Base-by-base conservation (phyloP, 106 monocot genomes). In the Vanilla planifolia region DNA sequence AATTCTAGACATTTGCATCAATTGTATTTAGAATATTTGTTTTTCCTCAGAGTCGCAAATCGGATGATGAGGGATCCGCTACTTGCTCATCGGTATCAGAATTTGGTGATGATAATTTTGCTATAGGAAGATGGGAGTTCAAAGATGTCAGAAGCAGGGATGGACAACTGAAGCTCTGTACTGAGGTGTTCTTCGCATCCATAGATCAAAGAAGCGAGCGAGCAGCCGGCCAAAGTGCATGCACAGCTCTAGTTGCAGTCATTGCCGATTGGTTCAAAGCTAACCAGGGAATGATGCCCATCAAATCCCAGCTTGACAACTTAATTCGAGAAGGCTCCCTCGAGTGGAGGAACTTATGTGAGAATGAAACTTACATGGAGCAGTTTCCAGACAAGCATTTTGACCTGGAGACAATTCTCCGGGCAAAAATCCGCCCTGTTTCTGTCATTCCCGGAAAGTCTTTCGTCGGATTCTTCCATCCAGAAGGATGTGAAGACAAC, bases 191-290 rank as follows among this genome's bases (percentile, higher is more conserved):
- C 68, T 91, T 91, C 71, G 86, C 96, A 19, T 87, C 96, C 0
- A 96, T 96, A 15, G 96, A 96, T 60, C 96, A 96, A 44, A 68
- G 90, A 29, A 90, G 81, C 24, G 91, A 91, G 60, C 80, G 78
- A 41, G 96, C 91, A 26, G 79, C 84, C 14, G 96, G 96, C 13
- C 89, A 85, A 67, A 88, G 96, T 46, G 96, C 96, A 37, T 96
- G 96, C 71, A 84, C 96, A 4, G 84, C 81, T 36, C 87, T 96
- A 26, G 91, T 86, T 16, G 91, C 83, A 6, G 81, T 87, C 8
- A 80, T 96, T 44, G 90, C 96, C 0, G 84, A 91, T 61, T 96
- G 96, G 96, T 82, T 96, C 45, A 80, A 86, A 43, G 41, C 25
- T 19, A 87, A 91, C 59, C 58, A 2, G 0, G 51, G 70, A 17